phyloP scores from a whole-genome alignment of 2,329 filamentous ascomycete species.

The Nothopassalora personata region DNA sequence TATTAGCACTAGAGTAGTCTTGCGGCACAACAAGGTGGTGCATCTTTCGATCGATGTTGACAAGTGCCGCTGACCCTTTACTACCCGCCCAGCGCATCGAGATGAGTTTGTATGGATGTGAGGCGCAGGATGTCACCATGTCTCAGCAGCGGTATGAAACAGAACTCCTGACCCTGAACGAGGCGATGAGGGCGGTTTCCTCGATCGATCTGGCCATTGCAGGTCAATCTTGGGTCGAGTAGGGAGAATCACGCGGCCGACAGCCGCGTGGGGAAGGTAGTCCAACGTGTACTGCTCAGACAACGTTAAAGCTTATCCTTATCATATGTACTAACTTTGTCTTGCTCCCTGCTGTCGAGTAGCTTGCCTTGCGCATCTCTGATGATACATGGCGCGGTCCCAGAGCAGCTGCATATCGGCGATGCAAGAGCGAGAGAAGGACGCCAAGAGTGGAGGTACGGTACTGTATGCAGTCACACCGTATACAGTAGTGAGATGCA shows the following conservation, averaged over 20 bases:
- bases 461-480: too few relatives aligned
- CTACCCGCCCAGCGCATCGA: too few relatives aligned
- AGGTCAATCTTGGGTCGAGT: not conserved
- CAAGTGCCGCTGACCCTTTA: too few relatives aligned
- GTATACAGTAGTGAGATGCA: not conserved
- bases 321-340: not conserved
- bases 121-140: not conserved
- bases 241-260: too few relatives aligned
- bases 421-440: not conserved
- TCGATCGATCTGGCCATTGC: not conserved
- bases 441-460: not conserved
- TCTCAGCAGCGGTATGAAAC: not conserved
- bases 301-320: not conserved
- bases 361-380: not conserved
- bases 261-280: too few relatives aligned
- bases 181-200: not conserved
- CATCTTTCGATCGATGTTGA: too few relatives aligned
- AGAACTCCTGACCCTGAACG: not conserved
- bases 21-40: too few relatives aligned
- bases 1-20: too few relatives aligned
- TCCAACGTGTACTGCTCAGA: not conserved
- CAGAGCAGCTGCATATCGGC: not conserved
- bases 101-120: too few relatives aligned
- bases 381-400: not conserved
- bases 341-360: not conserved